Evolutionary conservation across 352 stramenopile species (phyloP).

Genomic region (Phytophthora hybrid): DNA sequence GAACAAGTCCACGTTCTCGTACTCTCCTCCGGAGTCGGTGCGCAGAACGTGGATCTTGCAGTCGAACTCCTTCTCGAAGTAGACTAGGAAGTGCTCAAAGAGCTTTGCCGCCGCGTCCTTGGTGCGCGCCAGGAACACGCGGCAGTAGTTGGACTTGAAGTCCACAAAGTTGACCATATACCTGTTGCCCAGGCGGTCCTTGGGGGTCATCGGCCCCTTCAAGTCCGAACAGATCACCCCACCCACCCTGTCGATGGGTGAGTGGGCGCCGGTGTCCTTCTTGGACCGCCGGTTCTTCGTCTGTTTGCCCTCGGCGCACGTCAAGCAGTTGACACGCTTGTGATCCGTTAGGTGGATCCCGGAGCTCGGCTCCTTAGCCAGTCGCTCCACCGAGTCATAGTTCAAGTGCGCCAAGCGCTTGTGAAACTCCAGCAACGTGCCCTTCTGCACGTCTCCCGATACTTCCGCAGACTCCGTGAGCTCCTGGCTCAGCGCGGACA

Average conservation of each 20-base stretch:
- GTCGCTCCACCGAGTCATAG: no score
- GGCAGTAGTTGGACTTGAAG: constrained; percentile 23
- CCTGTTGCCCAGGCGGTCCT: not conserved
- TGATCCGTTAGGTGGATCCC: no score
- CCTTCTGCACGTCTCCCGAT: no score
- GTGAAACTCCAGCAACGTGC: no score
- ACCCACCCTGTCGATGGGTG: constrained; percentile 5
- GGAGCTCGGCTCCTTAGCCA: no score
- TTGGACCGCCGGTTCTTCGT: not conserved
- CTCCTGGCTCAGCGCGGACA: no score
- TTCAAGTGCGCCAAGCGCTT: no score
- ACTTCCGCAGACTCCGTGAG: no score
- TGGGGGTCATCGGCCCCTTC: no score
- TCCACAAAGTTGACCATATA: constrained; percentile 32
- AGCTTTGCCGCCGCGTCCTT: constrained; percentile 17
- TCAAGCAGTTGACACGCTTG: no score
- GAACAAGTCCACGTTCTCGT: constrained; percentile 7
- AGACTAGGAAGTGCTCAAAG: constrained; percentile 21
- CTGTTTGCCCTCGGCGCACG: not conserved
- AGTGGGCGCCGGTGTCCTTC: not conserved
- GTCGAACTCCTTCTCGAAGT: constrained; percentile 4
- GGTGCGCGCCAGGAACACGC: constrained; percentile 17
- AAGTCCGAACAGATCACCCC: constrained; percentile 5
- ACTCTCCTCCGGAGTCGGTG: no score
- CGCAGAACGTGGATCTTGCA: no score